Percentiles rank a stretch among this genome's conserved stretches.
Conservation (phyloP, 371 early-diverging fungal species). For the Chytridiales sp. region DNA sequence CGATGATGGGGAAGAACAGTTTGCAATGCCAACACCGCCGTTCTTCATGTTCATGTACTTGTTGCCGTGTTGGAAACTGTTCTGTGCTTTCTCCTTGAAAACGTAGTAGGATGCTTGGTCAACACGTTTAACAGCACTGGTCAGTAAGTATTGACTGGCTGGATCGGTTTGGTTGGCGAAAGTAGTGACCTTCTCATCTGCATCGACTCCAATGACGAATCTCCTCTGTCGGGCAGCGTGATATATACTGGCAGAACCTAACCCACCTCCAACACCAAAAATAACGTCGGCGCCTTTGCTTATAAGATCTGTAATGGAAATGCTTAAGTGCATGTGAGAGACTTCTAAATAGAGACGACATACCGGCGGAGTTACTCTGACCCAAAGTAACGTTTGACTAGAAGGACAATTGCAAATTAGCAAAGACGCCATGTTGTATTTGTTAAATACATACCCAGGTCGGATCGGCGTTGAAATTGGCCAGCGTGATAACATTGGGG, state of each 20-base stretch:
- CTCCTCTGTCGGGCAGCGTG: background rate
- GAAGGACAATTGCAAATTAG: too few species aligned
- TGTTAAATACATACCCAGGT: slow-evolving; percentile 14
- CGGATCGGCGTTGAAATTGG: background rate
- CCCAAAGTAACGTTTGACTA: slow-evolving; percentile 6
- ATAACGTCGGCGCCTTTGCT: slow-evolving; percentile 12
- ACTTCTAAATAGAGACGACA: too few species aligned
- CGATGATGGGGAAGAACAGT: slow-evolving; percentile 1
- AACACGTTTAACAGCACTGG: slow-evolving; percentile 12
- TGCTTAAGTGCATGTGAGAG: background rate
- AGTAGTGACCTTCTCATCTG: slow-evolving; percentile 8
- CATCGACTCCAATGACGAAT: slow-evolving; percentile 22
- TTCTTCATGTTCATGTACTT: slow-evolving; percentile 21
- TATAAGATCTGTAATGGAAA: background rate
- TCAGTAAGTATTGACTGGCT: slow-evolving; percentile 5
- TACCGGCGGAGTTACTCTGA: background rate
- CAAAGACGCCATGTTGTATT: too few species aligned
- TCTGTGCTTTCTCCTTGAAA: background rate
- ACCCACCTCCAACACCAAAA: slow-evolving; percentile 17
- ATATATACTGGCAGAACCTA: slow-evolving; percentile 8
- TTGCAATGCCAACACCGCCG: slow-evolving; percentile 14
- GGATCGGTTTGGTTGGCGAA: slow-evolving; percentile 12
- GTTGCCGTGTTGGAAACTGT: slow-evolving; percentile 12
- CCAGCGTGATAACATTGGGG: background rate
- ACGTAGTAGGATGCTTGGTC: slow-evolving; percentile 9